phyloP scores from a whole-genome alignment of 768 basidiomycete species.

The Chalciporus piperatus region DNA sequence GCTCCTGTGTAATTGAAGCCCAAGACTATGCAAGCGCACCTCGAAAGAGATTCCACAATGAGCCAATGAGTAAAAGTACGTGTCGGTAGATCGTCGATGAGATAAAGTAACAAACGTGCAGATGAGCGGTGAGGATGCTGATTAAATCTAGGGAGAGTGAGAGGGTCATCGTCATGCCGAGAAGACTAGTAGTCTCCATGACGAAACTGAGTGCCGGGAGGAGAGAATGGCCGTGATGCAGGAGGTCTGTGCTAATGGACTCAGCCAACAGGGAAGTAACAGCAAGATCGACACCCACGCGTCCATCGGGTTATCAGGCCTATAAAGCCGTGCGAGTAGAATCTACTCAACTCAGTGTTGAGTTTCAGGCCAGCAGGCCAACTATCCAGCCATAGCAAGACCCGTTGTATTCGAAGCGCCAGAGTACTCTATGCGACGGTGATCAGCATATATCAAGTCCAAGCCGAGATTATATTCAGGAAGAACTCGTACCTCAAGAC shows the following conservation, averaged over 20 bases:
- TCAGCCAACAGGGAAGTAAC: slow-evolving; percentile 8
- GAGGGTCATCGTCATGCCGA: slow-evolving; percentile 64
- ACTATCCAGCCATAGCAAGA: slow-evolving; percentile 81
- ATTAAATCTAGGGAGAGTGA: slow-evolving; percentile 67
- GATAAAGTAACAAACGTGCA: slow-evolving; percentile 66
- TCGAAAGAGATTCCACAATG: slow-evolving; percentile 87
- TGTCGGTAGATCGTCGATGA: slow-evolving; percentile 59
- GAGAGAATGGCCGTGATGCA: slow-evolving; percentile 19
- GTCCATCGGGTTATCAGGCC: slow-evolving; percentile 68
- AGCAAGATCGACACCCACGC: slow-evolving; percentile 44
- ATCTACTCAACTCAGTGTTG: slow-evolving; percentile 87
- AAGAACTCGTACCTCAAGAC: slow-evolving; percentile 39
- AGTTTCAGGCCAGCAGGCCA: slow-evolving; percentile 98
- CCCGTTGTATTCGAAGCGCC: slow-evolving; percentile 41
- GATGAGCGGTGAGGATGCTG: slow-evolving; percentile 64
- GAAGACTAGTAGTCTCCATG: slow-evolving; percentile 36
- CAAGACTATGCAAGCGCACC: slow-evolving; percentile 43
- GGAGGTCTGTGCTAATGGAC: slow-evolving; percentile 11
- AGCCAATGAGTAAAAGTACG: slow-evolving; percentile 55
- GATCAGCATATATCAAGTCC: neutral
- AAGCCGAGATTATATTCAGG: neutral
- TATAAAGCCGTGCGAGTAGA: slow-evolving; percentile 74
- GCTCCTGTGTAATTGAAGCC: neutral
- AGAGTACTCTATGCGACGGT: slow-evolving; percentile 17
- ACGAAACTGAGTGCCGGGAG: slow-evolving; percentile 26